Conservation (phyloP, 306 rosid species). For the Canavalia gladiata region DNA sequence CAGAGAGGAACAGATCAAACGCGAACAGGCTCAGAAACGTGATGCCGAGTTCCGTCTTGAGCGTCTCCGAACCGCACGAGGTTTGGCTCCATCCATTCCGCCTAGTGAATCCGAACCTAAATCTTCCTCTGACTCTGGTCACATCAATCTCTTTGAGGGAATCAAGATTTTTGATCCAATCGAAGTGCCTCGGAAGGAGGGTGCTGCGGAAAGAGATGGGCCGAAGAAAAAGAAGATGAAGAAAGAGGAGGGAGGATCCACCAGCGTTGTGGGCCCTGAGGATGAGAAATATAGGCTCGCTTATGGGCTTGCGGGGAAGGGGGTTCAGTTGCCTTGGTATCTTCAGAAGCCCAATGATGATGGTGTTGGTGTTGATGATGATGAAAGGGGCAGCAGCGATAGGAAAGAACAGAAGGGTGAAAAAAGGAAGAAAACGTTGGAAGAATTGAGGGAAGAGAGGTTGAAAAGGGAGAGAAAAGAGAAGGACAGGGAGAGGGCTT, state of each 20-base stretch:
- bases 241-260: slow-evolving; percentile 59
- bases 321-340: slow-evolving; percentile 93
- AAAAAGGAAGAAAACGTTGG: slow-evolving; percentile 73
- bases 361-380: slow-evolving; percentile 3
- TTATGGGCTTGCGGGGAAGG: slow-evolving; percentile 89
- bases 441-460: slow-evolving; percentile 86
- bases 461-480: slow-evolving; percentile 79
- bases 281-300: slow-evolving; percentile 93
- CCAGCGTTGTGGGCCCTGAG: slow-evolving; percentile 66
- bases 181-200: slow-evolving; percentile 51
- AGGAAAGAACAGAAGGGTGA: slow-evolving; percentile 42
- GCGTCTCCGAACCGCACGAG: slow-evolving; percentile 71
- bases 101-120: slow-evolving; percentile 47
- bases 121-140: slow-evolving; percentile 56
- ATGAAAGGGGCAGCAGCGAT: slow-evolving; percentile 24
- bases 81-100: slow-evolving; percentile 65
- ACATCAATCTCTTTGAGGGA: slow-evolving; percentile 86
- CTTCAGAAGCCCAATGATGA: slow-evolving; percentile 57
- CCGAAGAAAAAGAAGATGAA: slow-evolving; percentile 72
- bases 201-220: slow-evolving; percentile 50
- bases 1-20: slow-evolving; percentile 87
- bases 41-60: slow-evolving; percentile 84
- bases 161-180: slow-evolving; percentile 83
- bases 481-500: slow-evolving; percentile 79
- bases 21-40: slow-evolving; percentile 73